Conservation (phyloP, 2,329 filamentous ascomycete species). For the Colletotrichum orbiculare region DNA sequence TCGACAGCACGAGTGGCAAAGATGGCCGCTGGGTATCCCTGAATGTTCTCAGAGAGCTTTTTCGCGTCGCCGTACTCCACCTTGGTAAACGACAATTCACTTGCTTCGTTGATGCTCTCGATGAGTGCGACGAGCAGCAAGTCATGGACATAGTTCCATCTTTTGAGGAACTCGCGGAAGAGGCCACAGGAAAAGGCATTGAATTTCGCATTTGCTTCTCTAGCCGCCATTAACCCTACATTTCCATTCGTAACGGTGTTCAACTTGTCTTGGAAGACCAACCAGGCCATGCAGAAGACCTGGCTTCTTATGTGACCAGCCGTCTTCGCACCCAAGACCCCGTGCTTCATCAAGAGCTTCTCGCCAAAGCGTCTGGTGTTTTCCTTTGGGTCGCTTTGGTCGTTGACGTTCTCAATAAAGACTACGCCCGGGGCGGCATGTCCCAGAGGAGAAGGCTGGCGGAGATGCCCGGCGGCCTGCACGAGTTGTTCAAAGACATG, state of each 20-base stretch:
- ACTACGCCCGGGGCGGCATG: slow-evolving; percentile 42
- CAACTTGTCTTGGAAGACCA: slow-evolving; percentile 48
- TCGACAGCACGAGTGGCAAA: background rate
- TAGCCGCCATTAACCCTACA: slow-evolving; percentile 38
- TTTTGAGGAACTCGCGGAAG: slow-evolving; percentile 14
- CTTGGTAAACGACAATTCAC: slow-evolving; percentile 28
- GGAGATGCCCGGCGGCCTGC: slow-evolving; percentile 52
- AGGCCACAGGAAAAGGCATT: background rate
- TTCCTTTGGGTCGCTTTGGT: slow-evolving; percentile 58
- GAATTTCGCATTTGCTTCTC: slow-evolving; percentile 39
- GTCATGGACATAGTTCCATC: slow-evolving; percentile 10
- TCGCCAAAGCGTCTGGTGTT: slow-evolving; percentile 51
- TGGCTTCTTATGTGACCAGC: slow-evolving; percentile 45
- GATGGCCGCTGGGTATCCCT: background rate
- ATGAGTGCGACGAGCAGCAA: slow-evolving; percentile 28
- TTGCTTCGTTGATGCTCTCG: slow-evolving; percentile 28
- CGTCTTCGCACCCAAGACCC: slow-evolving; percentile 40
- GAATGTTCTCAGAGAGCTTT: background rate
- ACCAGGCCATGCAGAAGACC: slow-evolving; percentile 49
- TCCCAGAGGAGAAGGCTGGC: slow-evolving; percentile 44
- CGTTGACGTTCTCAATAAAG: slow-evolving; percentile 52
- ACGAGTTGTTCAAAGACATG: slow-evolving; percentile 62
- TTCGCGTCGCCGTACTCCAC: background rate
- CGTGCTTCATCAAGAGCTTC: slow-evolving; percentile 39
- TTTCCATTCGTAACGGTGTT: slow-evolving; percentile 45